Percentiles rank a stretch among this genome's conserved stretches.
These are phyloP conservation scores for Linnemannia elongata DNA, from an alignment of 192 early-diverging fungal genomes.

Conservation along the genomic window DNA sequence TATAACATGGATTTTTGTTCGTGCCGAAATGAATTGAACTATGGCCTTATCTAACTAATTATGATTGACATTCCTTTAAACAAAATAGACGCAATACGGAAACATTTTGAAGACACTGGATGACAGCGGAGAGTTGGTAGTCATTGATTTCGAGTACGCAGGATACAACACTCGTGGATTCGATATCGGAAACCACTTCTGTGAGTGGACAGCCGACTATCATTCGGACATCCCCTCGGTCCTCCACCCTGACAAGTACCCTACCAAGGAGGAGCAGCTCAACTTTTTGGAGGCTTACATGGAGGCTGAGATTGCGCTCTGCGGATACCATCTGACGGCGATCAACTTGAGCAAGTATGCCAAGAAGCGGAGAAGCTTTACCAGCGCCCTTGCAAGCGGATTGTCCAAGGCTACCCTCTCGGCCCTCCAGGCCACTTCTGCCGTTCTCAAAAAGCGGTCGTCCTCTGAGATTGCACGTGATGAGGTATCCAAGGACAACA, in stretches of 20 bases:
- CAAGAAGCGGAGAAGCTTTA: constrained; percentile 9
- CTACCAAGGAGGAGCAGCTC: constrained; percentile 67
- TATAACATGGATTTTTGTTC: neutral
- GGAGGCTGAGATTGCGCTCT: constrained; percentile 61
- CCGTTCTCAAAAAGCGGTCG: constrained; percentile 10
- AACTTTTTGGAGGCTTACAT: constrained; percentile 78
- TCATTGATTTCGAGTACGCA: constrained; percentile 88
- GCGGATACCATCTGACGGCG: constrained; percentile 40
- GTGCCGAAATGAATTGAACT: neutral
- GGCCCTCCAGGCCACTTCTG: constrained; percentile 30
- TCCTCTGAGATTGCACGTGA: constrained; percentile 18
- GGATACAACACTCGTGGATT: constrained; percentile 85
- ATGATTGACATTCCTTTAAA: neutral
- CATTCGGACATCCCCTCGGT: constrained; percentile 64
- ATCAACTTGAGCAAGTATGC: constrained; percentile 8
- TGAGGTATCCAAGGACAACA: neutral
- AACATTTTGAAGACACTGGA: constrained; percentile 80
- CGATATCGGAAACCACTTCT: constrained; percentile 89
- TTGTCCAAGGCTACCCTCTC: constrained; percentile 30
- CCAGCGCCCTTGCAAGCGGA: constrained; percentile 8
- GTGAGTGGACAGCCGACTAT: constrained; percentile 90
- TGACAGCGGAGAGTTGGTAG: constrained; percentile 72
- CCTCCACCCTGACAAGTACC: constrained; percentile 64
- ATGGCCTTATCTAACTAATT: neutral
- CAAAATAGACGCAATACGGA: constrained; percentile 82